Base-by-base conservation (phyloP, 495 filamentous ascomycete species). In the Aspergillus hancockii region DNA sequence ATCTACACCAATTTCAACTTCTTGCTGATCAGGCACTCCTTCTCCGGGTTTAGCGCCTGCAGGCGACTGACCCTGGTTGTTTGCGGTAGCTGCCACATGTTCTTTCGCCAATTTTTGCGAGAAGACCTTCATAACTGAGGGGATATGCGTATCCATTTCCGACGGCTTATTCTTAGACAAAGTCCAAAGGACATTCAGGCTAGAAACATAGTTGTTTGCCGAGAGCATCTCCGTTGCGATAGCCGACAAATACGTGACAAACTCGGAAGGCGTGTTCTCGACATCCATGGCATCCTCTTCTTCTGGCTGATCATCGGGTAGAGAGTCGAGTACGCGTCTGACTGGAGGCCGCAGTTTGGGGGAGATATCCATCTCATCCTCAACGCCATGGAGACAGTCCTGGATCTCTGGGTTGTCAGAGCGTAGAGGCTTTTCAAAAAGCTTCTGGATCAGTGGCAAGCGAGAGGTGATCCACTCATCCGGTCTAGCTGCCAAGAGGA, bases 91-190 rank as follows among this genome's bases (percentile, higher is more conserved):
- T 28, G 90, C 88, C 60, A 98, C 87, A 72, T 98, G 93, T 49
- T 99, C 94, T 66, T 94, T 89, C 4, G 92, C 91, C 36, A 98
- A 82, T 67, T 97, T 97, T n/a, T 84, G 79, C 55, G 93, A 92
- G 63, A 99, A 84, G 0, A 92, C 90, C 67, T 96, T 97, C 90
- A 98, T 96, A 52, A 98, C 83, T 23, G 87, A 82, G 10, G 84
- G 82, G 57, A 97, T 90, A 66, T 98, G 93, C 49, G 88, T 79
- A 66, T 98, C 95, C 58, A 99, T 90, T 58, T 92, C 87, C 13
- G 86, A 83, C 8, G 93, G 90, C 64, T 86, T 91, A 49, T 87
- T 86, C 64, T 89, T 83, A n/a, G 91, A 90, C 21, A 99, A 73
- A 13, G 91, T 92, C 90, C 91, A 96, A 10, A 98, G 77, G 28